Percentiles rank a stretch among this genome's conserved stretches.
Evolutionary conservation across 2,329 filamentous ascomycete genomes (phyloP).

Genomic region (Colletotrichum sp.): DNA sequence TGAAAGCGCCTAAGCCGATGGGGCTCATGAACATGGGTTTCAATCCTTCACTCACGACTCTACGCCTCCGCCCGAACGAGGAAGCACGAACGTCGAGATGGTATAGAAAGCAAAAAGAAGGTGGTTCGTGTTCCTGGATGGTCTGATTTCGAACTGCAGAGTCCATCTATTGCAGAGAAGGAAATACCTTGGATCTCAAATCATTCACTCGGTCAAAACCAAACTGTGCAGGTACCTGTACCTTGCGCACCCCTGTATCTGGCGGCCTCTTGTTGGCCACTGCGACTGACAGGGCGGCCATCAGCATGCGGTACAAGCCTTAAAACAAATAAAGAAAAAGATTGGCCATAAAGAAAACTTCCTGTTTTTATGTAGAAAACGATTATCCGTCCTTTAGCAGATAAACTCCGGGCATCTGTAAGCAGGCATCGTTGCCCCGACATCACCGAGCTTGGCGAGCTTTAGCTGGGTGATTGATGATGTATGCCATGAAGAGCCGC

Average conservation of each 20-base stretch:
- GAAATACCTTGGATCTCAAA: not conserved
- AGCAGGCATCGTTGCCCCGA: not conserved
- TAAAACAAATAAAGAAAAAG: too few species aligned
- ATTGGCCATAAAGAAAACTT: not conserved
- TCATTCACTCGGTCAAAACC: not conserved
- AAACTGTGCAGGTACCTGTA: not conserved
- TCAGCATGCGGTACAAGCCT: not conserved
- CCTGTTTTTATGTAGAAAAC: not conserved
- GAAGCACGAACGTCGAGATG: not conserved
- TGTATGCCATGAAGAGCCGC: not conserved
- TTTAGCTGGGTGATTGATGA: not conserved
- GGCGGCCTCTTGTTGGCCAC: not conserved
- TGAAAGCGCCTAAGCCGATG: not conserved
- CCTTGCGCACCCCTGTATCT: not conserved
- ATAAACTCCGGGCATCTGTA: not conserved
- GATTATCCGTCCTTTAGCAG: not conserved
- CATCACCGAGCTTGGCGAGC: not conserved
- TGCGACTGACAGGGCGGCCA: not conserved
- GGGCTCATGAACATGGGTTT: not conserved
- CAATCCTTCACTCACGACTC: not conserved
- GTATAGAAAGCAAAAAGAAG: not conserved
- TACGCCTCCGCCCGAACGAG: not conserved
- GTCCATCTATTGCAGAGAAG: not conserved
- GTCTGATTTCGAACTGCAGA: too few species aligned
- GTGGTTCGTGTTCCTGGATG: not conserved